These are phyloP conservation scores for Cyberlindnera xylosilytica DNA, from an alignment of 805 yeast genomes.

Conservation along the genomic window DNA sequence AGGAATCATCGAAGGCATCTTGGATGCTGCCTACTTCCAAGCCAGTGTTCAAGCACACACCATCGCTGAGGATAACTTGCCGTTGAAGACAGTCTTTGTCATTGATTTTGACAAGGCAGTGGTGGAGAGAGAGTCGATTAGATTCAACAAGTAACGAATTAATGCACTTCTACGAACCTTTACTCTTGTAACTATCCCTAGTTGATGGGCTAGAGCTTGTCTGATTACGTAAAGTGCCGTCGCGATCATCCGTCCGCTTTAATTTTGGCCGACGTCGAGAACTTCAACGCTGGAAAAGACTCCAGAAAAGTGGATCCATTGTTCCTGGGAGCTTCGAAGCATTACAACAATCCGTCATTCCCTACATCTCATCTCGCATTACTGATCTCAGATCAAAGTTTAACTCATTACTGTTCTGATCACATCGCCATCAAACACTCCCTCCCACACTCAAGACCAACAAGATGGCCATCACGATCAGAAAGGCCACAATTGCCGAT, in stretches of 20 bases:
- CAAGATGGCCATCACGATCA: constrained; percentile 76
- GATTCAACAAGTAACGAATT: constrained; percentile 31
- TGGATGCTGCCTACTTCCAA: constrained; percentile 68
- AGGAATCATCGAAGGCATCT: constrained; percentile 79
- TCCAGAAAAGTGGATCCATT: too few relatives aligned
- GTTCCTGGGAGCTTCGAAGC: background rate
- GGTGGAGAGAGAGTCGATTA: constrained; percentile 48
- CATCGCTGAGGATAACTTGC: constrained; percentile 55
- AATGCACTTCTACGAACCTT: too few relatives aligned
- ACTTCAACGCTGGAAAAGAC: background rate
- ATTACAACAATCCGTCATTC: too few relatives aligned
- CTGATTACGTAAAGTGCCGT: background rate
- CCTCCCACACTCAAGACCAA: too few relatives aligned
- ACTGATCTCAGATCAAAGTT: too few relatives aligned
- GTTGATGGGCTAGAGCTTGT: too few relatives aligned
- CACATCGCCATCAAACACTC: too few relatives aligned
- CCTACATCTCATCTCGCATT: too few relatives aligned
- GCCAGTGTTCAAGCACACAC: constrained; percentile 83
- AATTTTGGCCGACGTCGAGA: background rate
- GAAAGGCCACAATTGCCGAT: constrained; percentile 84
- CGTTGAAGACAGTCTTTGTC: constrained; percentile 70
- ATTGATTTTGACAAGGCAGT: constrained; percentile 64
- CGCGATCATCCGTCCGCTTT: background rate
- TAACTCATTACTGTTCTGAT: too few relatives aligned
- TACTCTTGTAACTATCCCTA: too few relatives aligned